Conservation (phyloP, 2,329 filamentous ascomycete species). For the Curvularia sp. region DNA sequence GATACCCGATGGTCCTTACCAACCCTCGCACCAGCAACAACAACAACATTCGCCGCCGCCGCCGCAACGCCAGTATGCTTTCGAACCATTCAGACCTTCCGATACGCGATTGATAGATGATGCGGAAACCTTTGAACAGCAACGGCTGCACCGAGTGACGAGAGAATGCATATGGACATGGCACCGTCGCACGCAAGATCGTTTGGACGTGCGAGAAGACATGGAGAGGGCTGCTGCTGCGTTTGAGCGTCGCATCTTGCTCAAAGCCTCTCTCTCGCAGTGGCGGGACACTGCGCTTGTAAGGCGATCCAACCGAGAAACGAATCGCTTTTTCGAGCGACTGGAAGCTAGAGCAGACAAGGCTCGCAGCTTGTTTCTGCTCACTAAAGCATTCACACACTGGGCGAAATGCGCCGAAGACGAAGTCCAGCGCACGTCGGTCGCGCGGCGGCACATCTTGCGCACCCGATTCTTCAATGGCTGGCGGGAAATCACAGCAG, state of each 20-base stretch:
- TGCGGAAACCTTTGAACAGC: constrained; percentile 53
- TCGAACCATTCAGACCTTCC: constrained; percentile 57
- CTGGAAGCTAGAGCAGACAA: constrained; percentile 67
- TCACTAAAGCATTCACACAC: constrained; percentile 69
- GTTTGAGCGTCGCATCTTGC: constrained; percentile 60
- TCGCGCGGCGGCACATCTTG: constrained; percentile 74
- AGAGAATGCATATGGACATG: constrained; percentile 54
- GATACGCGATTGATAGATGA: constrained; percentile 60
- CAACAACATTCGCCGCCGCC: constrained; percentile 14
- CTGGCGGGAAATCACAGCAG: constrained; percentile 70
- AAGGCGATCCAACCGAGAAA: constrained; percentile 55
- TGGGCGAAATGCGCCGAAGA: constrained; percentile 73
- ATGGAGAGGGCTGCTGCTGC: constrained; percentile 50
- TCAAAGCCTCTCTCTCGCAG: constrained; percentile 61
- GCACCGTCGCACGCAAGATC: constrained; percentile 53
- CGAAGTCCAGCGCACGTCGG: constrained; percentile 69
- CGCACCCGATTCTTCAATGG: constrained; percentile 72
- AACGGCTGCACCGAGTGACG: constrained; percentile 37
- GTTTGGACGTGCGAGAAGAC: constrained; percentile 24
- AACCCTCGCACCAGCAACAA: constrained; percentile 20
- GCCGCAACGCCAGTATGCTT: constrained; percentile 32
- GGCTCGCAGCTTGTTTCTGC: constrained; percentile 70
- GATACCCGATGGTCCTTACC: constrained; percentile 32
- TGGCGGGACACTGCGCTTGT: constrained; percentile 33
- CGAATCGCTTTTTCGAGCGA: constrained; percentile 61